Percentiles rank a stretch among this genome's conserved stretches.
These are phyloP conservation scores for Pythium phragmitis DNA, from an alignment of 352 stramenopile species.

Conservation along the genomic window DNA sequence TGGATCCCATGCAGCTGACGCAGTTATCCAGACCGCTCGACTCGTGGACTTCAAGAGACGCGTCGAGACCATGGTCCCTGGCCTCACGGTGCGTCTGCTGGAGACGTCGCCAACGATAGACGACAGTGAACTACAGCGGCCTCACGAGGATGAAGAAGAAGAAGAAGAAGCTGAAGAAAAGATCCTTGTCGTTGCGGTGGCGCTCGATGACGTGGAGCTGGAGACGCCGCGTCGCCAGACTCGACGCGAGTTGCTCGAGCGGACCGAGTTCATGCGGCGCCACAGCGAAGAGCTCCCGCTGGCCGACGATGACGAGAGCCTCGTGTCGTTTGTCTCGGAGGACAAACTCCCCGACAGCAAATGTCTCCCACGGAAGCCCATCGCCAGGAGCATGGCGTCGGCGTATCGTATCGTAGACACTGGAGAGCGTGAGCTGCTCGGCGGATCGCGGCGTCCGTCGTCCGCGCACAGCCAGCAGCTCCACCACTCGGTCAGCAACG, in stretches of 20 bases:
- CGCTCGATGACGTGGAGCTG: conserved; percentile 1
- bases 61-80: conserved; percentile 3
- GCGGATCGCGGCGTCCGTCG: conserved; percentile 3
- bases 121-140: neutral
- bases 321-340: conserved; percentile 18
- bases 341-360: conserved; percentile 5
- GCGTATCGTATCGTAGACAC: neutral
- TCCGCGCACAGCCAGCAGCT: neutral
- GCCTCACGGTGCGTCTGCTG: conserved; percentile 15
- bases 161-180: neutral
- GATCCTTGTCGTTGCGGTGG: neutral
- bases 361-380: neutral
- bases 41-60: conserved; percentile 17
- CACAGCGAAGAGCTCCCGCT: conserved; percentile 28
- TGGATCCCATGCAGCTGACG: neutral
- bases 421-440: conserved; percentile 4
- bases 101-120: neutral
- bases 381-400: neutral
- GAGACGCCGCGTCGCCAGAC: conserved; percentile 23
- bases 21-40: neutral
- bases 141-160: neutral
- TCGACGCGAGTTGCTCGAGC: conserved; percentile 23
- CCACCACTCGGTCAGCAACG: conserved; percentile 2
- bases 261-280: conserved; percentile 26
- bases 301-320: conserved; percentile 20